Evolutionary conservation across 1,139 yeast genomes (phyloP).

Genomic region (Hanseniaspora sp.): DNA sequence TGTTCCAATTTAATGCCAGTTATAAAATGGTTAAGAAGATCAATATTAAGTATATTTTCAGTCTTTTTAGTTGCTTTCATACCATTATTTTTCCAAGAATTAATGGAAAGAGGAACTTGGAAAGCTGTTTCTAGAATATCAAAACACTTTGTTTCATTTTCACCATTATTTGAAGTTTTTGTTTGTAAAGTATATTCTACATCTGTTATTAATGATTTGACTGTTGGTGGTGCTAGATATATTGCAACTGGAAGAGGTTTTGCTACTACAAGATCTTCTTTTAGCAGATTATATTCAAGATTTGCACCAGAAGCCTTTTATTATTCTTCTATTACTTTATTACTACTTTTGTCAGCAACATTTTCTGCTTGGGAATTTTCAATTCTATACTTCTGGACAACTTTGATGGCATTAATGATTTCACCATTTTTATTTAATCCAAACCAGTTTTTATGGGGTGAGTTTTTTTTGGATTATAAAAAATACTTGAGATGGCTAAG

Average conservation of each 20-base stretch:
- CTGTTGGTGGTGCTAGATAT: slow-evolving; percentile 70
- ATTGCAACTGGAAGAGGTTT: slow-evolving; percentile 68
- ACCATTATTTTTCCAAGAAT: slow-evolving; percentile 60
- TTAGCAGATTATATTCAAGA: slow-evolving; percentile 54
- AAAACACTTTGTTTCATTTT: slow-evolving; percentile 51
- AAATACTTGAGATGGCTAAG: slow-evolving; percentile 61
- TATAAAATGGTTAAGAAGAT: slow-evolving; percentile 64
- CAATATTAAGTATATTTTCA: slow-evolving; percentile 60
- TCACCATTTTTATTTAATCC: slow-evolving; percentile 66
- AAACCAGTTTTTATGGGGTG: slow-evolving; percentile 67
- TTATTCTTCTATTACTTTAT: slow-evolving; percentile 54
- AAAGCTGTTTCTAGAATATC: slow-evolving; percentile 54
- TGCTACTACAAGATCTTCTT: slow-evolving; percentile 65
- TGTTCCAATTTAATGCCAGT: slow-evolving; percentile 59
- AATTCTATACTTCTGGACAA: slow-evolving; percentile 64
- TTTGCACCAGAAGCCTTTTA: slow-evolving; percentile 63
- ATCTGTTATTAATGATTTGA: slow-evolving; percentile 52
- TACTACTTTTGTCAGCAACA: slow-evolving; percentile 55
- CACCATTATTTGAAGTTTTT: slow-evolving; percentile 65
- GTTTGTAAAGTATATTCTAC: slow-evolving; percentile 63
- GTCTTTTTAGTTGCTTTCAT: slow-evolving; percentile 63
- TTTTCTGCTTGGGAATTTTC: slow-evolving; percentile 65
- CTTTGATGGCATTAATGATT: slow-evolving; percentile 51
- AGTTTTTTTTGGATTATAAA: slow-evolving; percentile 61
- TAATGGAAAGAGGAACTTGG: slow-evolving; percentile 64